Conservation (phyloP, 441 rosid genomes). For the Erodium texanum region DNA sequence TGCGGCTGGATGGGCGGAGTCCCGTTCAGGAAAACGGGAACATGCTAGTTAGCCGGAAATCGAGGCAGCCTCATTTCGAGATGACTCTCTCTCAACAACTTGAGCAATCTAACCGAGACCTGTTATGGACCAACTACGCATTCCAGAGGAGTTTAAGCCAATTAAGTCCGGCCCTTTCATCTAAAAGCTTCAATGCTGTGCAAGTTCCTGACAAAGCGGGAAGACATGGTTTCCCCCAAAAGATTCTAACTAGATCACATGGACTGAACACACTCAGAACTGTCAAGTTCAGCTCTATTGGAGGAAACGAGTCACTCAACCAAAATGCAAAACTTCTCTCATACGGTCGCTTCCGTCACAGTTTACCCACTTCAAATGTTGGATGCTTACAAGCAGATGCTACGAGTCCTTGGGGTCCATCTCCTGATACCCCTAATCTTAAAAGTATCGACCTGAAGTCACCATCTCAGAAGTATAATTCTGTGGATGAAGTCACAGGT, state of each 20-base stretch:
- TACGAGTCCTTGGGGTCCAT: constrained; percentile 31
- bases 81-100: constrained; percentile 25
- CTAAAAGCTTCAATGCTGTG: constrained; percentile 21
- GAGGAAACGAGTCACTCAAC: constrained; percentile 33
- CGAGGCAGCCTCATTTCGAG: constrained; percentile 41
- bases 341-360: constrained; percentile 29
- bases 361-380: constrained; percentile 24
- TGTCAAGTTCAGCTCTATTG: constrained; percentile 38
- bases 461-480: constrained; percentile 40
- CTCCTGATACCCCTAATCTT: constrained; percentile 24
- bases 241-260: constrained; percentile 55
- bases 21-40: constrained; percentile 30
- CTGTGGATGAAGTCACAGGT: constrained; percentile 49
- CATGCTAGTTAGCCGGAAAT: constrained; percentile 21
- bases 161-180: constrained; percentile 16
- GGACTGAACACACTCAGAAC: constrained; percentile 42
- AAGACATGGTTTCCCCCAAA: constrained; percentile 48
- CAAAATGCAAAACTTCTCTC: constrained; percentile 34
- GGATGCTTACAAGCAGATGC: constrained; percentile 30
- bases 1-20: constrained; percentile 32
- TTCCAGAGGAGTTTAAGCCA: constrained; percentile 28
- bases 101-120: constrained; percentile 34
- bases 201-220: constrained; percentile 35
- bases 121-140: constrained; percentile 29
- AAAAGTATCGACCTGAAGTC: constrained; percentile 32